These are phyloP conservation scores for Lanmaoa pseudosensibilis DNA, from an alignment of 768 basidiomycete genomes.

Conservation along the genomic window DNA sequence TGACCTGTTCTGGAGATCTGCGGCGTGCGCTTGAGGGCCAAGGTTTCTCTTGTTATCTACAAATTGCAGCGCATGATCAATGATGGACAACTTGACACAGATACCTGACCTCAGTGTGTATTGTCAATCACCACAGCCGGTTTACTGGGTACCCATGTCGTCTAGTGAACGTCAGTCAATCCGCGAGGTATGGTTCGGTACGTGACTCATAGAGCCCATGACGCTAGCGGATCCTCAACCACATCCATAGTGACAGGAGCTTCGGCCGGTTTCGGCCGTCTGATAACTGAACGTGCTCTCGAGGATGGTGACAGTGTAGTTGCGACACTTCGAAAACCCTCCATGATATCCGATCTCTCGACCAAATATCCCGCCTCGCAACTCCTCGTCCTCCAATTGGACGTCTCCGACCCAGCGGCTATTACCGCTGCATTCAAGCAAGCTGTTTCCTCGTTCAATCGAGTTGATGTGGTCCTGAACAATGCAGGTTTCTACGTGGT, in stretches of 20 bases:
- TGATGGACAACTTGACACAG: not conserved
- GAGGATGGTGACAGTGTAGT: conserved; percentile 40
- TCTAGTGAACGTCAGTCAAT: not conserved
- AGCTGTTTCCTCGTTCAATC: conserved; percentile 36
- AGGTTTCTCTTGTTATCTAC: not conserved
- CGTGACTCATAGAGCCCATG: not conserved
- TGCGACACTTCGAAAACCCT: conserved; percentile 46
- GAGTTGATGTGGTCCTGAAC: conserved; percentile 47
- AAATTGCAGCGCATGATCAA: not conserved
- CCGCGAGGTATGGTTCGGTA: conserved; percentile 28
- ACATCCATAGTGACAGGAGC: conserved; percentile 41
- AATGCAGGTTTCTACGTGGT: conserved; percentile 40
- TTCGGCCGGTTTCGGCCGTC: conserved; percentile 41
- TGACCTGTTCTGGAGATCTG: not conserved
- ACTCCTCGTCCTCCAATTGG: conserved; percentile 42
- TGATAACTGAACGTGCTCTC: conserved; percentile 36
- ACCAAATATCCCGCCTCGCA: conserved; percentile 31
- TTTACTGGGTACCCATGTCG: not conserved
- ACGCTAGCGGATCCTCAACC: not conserved
- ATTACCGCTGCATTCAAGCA: conserved; percentile 38
- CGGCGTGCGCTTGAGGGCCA: not conserved
- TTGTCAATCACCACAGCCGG: not conserved
- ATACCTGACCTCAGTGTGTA: not conserved
- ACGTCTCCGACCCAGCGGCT: conserved; percentile 37
- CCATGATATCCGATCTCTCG: conserved; percentile 32